These are phyloP conservation scores for Talaromyces thailandensis DNA, from an alignment of 495 filamentous ascomycete species.

Conservation along the genomic window DNA sequence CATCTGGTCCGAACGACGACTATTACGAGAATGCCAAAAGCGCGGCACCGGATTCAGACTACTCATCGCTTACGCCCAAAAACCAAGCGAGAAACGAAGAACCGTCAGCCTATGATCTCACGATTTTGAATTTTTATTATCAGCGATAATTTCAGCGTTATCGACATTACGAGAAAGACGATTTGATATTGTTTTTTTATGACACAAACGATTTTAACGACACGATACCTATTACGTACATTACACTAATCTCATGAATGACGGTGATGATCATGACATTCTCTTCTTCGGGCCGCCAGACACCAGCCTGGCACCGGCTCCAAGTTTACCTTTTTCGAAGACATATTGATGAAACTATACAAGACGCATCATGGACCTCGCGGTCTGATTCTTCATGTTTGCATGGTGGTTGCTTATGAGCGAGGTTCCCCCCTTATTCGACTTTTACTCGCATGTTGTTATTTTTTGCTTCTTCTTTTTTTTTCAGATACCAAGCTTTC, in stretches of 20 bases:
- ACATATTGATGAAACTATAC: background rate
- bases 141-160: background rate
- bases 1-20: slow-evolving; percentile 70
- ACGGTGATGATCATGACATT: background rate
- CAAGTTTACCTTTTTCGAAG: background rate
- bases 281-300: background rate
- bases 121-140: background rate
- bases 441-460: background rate
- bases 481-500: background rate
- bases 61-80: slow-evolving; percentile 85
- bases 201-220: background rate
- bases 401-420: background rate
- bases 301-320: background rate
- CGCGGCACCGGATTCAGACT: slow-evolving; percentile 81
- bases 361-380: slow-evolving; percentile 9
- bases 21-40: slow-evolving; percentile 80
- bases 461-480: background rate
- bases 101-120: slow-evolving; percentile 43
- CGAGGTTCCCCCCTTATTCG: background rate
- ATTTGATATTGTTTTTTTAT: background rate
- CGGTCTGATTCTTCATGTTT: slow-evolving; percentile 1
- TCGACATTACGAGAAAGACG: background rate
- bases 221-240: background rate
- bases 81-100: slow-evolving; percentile 53
- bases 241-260: background rate